phyloP scores from a whole-genome alignment of 1,284 basidiomycete species.

The Apiotrichum gamsii region DNA sequence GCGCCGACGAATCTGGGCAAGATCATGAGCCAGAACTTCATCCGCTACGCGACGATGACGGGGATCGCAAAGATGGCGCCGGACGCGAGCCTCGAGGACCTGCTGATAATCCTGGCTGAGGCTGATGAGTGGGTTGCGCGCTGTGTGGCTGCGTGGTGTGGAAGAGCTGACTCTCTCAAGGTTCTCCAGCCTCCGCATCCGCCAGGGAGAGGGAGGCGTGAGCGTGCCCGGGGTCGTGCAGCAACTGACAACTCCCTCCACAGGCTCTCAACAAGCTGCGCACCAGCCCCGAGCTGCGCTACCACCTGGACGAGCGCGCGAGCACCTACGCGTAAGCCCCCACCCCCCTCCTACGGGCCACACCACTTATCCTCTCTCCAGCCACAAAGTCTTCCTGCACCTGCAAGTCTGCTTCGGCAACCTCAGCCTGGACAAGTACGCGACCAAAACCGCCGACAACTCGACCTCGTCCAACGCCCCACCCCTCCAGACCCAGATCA shows the following conservation, averaged over 20 bases:
- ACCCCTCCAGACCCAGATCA: conserved; percentile 22
- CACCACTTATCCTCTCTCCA: conserved; percentile 9
- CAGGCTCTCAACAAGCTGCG: conserved; percentile 35
- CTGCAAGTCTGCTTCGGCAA: conserved; percentile 40
- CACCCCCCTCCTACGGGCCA: no score
- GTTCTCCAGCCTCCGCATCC: conserved; percentile 35
- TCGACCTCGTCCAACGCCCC: no score
- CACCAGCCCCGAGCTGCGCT: conserved; percentile 29
- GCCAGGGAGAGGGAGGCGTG: conserved; percentile 38
- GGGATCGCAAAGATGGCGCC: conserved; percentile 21
- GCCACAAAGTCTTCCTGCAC: conserved; percentile 45
- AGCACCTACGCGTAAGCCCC: conserved; percentile 28
- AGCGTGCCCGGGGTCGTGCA: conserved; percentile 9
- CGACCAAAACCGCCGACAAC: conserved; percentile 24
- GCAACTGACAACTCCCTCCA: no score
- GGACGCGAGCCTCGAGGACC: conserved; percentile 16
- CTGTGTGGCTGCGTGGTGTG: no score
- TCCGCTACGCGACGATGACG: conserved; percentile 21
- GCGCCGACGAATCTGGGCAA: conserved; percentile 19
- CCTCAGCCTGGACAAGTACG: conserved; percentile 27
- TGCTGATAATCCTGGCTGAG: conserved; percentile 26
- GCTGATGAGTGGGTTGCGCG: conserved; percentile 29
- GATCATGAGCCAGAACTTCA: conserved; percentile 32
- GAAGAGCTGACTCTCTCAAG: conserved; percentile 23
- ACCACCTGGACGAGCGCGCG: conserved; percentile 20